Conservation (phyloP, 345 rosid species). For the Crucihimalaya himalaica region DNA sequence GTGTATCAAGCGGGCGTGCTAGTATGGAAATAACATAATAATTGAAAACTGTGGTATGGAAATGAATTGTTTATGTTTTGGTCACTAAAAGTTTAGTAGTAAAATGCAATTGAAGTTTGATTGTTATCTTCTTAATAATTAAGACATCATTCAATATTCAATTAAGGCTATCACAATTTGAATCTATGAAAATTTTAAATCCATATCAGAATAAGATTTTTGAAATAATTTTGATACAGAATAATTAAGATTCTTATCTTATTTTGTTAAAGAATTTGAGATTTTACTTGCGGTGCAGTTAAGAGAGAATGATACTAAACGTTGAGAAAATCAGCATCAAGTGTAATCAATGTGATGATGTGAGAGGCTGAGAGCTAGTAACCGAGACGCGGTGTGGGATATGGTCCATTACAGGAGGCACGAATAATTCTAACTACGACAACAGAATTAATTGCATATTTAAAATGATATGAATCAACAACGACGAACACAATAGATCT, state of each 20-base stretch:
- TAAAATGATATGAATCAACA: not conserved
- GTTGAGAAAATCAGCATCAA: not conserved
- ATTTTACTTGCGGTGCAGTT: not conserved
- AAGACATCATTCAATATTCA: not conserved
- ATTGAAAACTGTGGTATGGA: too few relatives aligned
- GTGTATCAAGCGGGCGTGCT: too few relatives aligned
- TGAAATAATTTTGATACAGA: not conserved
- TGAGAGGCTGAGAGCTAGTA: not conserved
- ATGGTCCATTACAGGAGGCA: conserved; percentile 27
- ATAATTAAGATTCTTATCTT: not conserved
- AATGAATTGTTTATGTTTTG: too few relatives aligned
- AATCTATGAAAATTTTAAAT: not conserved
- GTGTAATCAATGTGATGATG: not conserved
- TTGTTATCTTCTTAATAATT: not conserved
- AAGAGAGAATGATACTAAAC: not conserved
- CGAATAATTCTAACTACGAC: conserved; percentile 17
- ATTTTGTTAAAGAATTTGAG: too few relatives aligned
- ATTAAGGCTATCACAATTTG: not conserved
- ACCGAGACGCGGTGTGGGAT: conserved; percentile 14
- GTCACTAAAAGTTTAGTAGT: too few relatives aligned
- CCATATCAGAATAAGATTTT: not conserved
- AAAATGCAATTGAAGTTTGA: not conserved
- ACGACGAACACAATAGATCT: not conserved
- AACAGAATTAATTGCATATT: conserved; percentile 1
- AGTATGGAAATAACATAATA: too few relatives aligned